Evolutionary conservation across 345 rosid genomes (phyloP).

Genomic region (Boechera stricta): DNA sequence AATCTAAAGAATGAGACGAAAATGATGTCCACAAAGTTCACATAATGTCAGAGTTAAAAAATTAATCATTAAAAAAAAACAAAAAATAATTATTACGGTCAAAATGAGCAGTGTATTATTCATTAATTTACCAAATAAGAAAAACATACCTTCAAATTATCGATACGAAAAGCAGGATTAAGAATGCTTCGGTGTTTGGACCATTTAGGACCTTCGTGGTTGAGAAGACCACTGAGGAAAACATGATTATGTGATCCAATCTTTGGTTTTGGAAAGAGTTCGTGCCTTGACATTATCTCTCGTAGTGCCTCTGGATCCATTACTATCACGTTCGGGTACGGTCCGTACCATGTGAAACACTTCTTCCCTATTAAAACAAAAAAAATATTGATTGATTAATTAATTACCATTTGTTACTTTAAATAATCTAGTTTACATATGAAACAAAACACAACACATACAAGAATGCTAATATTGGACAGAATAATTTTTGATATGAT

Average conservation of each 20-base stretch:
- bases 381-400: no score
- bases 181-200: slow-evolving; percentile 57
- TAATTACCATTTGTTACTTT: slow-evolving; percentile 19
- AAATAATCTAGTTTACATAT: background rate
- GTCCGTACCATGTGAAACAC: slow-evolving; percentile 54
- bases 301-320: slow-evolving; percentile 52
- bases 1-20: slow-evolving; percentile 41
- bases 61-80: slow-evolving; percentile 3
- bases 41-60: slow-evolving; percentile 30
- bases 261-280: slow-evolving; percentile 50
- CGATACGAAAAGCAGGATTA: slow-evolving; percentile 59
- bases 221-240: slow-evolving; percentile 52
- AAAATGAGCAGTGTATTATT: slow-evolving; percentile 38
- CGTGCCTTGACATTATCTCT: slow-evolving; percentile 47
- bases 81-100: slow-evolving; percentile 14
- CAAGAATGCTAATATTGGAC: background rate
- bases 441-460: slow-evolving; percentile 23
- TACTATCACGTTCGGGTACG: slow-evolving; percentile 48
- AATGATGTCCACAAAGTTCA: slow-evolving; percentile 42
- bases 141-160: slow-evolving; percentile 54
- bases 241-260: slow-evolving; percentile 43
- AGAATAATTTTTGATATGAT: background rate
- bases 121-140: background rate
- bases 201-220: slow-evolving; percentile 60
- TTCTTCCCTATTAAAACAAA: slow-evolving; percentile 45